Evolutionary conservation across 192 early-diverging fungal species (phyloP).

Genomic region (Podochytrium sp.): DNA sequence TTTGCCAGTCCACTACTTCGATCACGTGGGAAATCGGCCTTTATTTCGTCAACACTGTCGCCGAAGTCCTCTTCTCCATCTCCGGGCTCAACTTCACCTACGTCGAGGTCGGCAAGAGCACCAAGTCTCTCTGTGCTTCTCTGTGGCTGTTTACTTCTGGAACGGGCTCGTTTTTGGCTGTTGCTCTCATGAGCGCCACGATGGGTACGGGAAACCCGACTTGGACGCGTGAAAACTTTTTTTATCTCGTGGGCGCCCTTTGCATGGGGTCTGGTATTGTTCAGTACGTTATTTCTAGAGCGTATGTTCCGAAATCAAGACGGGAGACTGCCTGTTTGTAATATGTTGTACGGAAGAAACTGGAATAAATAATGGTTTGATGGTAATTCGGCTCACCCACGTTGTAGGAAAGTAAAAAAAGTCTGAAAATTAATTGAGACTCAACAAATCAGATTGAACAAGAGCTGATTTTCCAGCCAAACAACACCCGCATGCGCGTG

Average conservation of each 20-base stretch:
- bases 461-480: no score
- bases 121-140: conserved; percentile 55
- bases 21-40: not conserved
- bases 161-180: conserved; percentile 39
- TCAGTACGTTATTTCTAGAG: conserved; percentile 50
- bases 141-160: conserved; percentile 59
- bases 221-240: conserved; percentile 28
- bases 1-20: not conserved
- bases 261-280: conserved; percentile 38
- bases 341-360: no score
- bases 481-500: no score
- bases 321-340: conserved; percentile 17
- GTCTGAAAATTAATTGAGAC: no score
- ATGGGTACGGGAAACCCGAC: conserved; percentile 5
- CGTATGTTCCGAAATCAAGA: conserved; percentile 50
- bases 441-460: no score
- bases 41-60: conserved; percentile 60
- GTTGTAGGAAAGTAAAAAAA: no score
- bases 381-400: no score
- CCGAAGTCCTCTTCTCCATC: conserved; percentile 61
- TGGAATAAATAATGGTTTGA: no score
- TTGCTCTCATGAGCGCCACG: not conserved
- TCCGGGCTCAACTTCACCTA: conserved; percentile 68
- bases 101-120: conserved; percentile 62
- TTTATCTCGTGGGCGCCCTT: conserved; percentile 36